Conservation (phyloP, 768 basidiomycete genomes). For the Leccinum arenicola region DNA sequence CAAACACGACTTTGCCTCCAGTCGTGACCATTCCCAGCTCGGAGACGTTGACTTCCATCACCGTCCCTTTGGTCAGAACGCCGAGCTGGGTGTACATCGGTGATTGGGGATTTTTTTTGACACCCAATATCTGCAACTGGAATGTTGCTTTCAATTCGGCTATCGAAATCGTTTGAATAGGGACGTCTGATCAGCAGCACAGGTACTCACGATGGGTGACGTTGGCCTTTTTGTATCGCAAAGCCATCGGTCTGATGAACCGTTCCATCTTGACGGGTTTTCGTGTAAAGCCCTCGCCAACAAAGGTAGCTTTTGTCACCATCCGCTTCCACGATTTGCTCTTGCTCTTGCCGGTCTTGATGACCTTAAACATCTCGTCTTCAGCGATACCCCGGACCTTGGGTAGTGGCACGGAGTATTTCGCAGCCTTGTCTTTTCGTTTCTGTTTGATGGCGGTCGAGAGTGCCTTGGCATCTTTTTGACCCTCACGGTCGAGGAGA, state of each 20-base stretch:
- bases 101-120: constrained; percentile 99
- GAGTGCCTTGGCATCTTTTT: constrained; percentile 96
- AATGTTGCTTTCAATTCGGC: constrained; percentile 98
- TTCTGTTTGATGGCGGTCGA: constrained; percentile 97
- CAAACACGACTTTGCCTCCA: constrained; percentile 92
- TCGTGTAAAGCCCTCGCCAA: constrained; percentile 95
- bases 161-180: constrained; percentile 30
- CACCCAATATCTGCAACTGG: constrained; percentile 95
- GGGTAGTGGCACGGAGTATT: constrained; percentile 94
- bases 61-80: constrained; percentile 96
- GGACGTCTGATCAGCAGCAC: neutral
- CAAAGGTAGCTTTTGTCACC: constrained; percentile 99
- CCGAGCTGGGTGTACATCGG: constrained; percentile 97
- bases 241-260: constrained; percentile 95
- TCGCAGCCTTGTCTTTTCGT: constrained; percentile 98
- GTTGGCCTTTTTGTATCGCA: constrained; percentile 97
- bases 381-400: constrained; percentile 98
- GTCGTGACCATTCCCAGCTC: constrained; percentile 97
- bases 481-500: constrained; percentile 95
- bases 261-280: constrained; percentile 99
- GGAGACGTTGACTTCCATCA: constrained; percentile 98
- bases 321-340: constrained; percentile 98
- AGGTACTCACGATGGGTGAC: constrained; percentile 89
- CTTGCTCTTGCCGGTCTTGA: constrained; percentile 96
- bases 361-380: constrained; percentile 99